phyloP scores from a whole-genome alignment of 148 eudicot species.

The Rhododendron mucronatum region DNA sequence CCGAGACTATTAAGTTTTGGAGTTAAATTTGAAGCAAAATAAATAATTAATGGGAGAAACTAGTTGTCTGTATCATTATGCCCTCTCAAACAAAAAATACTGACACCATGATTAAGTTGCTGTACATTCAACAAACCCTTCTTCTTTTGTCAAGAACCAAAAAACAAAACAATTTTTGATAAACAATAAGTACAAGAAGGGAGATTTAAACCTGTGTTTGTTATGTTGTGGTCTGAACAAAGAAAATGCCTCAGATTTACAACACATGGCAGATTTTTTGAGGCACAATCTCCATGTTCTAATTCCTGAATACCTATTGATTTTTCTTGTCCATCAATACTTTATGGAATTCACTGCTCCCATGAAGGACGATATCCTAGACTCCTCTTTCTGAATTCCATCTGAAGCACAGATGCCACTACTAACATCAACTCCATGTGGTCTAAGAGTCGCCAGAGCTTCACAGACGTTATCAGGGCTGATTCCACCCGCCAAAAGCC shows the following conservation, averaged over 20 bases:
- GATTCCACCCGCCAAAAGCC: conserved; percentile 93
- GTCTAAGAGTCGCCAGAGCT: conserved; percentile 62
- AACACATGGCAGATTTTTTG: neutral
- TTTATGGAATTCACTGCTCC: conserved; percentile 51
- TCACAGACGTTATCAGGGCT: conserved; percentile 56
- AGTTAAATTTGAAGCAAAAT: neutral
- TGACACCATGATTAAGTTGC: neutral
- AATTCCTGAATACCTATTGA: neutral
- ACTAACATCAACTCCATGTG: conserved; percentile 83
- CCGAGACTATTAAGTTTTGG: neutral
- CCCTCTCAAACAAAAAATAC: neutral
- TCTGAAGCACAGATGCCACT: conserved; percentile 82
- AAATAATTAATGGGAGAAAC: neutral
- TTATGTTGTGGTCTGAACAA: neutral
- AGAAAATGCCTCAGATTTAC: neutral
- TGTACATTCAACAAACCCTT: neutral
- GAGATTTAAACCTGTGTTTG: neutral
- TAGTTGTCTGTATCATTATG: neutral
- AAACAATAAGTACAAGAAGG: neutral
- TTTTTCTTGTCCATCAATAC: conserved; percentile 22
- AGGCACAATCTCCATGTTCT: neutral
- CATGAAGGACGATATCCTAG: conserved; percentile 59
- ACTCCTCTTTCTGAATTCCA: conserved; percentile 66
- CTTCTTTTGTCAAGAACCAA: neutral
- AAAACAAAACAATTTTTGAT: neutral